Evolutionary conservation across 140 eudicot species (phyloP), one percentile per base, ranked within the genome.

Genomic region (Bidens hawaiensis): DNA sequence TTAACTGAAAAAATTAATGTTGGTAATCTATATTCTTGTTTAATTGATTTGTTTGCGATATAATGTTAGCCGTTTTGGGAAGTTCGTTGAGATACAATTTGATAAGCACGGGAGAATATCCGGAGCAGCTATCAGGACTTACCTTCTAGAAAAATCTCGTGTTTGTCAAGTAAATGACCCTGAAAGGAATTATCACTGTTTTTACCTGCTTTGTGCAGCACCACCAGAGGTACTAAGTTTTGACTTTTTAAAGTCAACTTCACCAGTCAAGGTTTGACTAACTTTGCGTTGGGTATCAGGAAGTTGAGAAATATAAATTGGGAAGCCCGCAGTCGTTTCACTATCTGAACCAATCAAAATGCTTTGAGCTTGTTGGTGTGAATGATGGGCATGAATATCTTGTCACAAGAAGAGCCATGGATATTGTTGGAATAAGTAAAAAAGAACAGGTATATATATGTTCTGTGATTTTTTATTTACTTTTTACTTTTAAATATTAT

Each of bases 71-170:
- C 99, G 99, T 46, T 93, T 93, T 48, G 99, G 99, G 67, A 93
- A 93, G 84, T 93, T 93, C 71, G 99, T 93, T 41, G 99, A 93
- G 90, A 88, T 93, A 40, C 99, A 93, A 64, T 93, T 93, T 77
- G 97, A 93, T 75, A 88, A 85, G 70, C 89, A 85, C 25, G 99
- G 99, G 64, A 88, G 97, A 81, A 93, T 93, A 81, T 93, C 99
- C 2, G 99, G 99, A 77, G 99, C 99, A 67, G 96, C 99, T 47
- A 93, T 93, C 45, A 83, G 99, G 73, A 93, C 99, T 50, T 93
- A 93, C 70, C 99, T 93, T 51, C 66, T 93, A 54, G 99, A 93
- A 76, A 81, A 95, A 77, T 93, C 99, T 65, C 96, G 99, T 62
- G 99, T 93, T 78, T 88, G 96, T 80, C 99, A 93, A 80, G 73